Base-by-base conservation (phyloP, 768 basidiomycete species). In the Amanita brunnescens region DNA sequence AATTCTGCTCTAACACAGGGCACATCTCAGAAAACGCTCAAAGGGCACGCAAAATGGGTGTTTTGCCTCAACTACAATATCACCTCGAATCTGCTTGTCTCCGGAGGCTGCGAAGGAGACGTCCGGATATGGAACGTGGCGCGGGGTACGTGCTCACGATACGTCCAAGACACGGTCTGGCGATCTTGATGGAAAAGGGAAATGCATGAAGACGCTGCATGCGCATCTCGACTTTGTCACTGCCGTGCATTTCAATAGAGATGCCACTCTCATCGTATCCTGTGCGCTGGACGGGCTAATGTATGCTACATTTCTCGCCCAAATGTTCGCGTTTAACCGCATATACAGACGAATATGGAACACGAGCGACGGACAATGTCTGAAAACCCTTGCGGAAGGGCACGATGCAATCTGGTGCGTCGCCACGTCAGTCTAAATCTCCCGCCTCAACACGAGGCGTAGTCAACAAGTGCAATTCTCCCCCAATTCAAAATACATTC, bases 211-310 rank as follows among this genome's bases (percentile, higher is more conserved):
- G 65, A 88, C 85, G 2, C 64, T 99, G 20, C 89, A 91, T 54
- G 95, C 91, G 0, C 95, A 98, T 64, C 74, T 93, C 43, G 95
- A 98, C 67, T 94, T 89, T 54, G 91, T 98, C 23, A 94, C 92
- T 10, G 88, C 90, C 2, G 92, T 97, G 2, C 86, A 91, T 62
- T 99, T 95, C 72, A 95, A 94, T 62, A 68, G 82, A 62, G 95
- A 98, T 58, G 91, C 91, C 0, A 84, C 85, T 0, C 76, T 99
- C 63, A 83, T 99, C 53, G 87, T 96, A 2, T 94, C 91, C 24
- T 92, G 90, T 61, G 81, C 90, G 47, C 79, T 91, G 52, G 95
- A 99, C 59, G 95, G 95, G 6, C 71, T 97, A 49, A 95, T 98
- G 95, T 96, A 62, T 61, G 85, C 72, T 32, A 54, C 39, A 10